Conservation (phyloP, 495 filamentous ascomycete species). For the Opeltia flavorubescens region DNA sequence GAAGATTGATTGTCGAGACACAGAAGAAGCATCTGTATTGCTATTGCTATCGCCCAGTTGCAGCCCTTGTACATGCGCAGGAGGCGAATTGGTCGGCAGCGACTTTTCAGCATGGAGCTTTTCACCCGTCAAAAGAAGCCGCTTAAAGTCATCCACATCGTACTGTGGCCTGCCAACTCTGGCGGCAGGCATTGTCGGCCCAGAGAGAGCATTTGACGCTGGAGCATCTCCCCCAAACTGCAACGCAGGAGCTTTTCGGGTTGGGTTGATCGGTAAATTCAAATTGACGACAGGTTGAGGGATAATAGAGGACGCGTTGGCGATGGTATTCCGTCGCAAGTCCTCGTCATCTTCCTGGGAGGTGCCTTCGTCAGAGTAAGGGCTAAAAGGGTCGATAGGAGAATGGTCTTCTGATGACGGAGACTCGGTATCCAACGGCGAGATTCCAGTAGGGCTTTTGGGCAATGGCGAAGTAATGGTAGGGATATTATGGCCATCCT, state of each 20-base stretch:
- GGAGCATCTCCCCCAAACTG: neutral
- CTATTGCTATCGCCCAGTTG: conserved; percentile 27
- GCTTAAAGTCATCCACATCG: conserved; percentile 49
- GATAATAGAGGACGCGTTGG: conserved; percentile 2
- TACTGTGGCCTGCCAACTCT: conserved; percentile 26
- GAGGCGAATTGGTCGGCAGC: neutral
- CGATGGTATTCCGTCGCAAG: conserved; percentile 5
- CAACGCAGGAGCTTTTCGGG: conserved; percentile 8
- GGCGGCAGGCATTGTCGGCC: neutral
- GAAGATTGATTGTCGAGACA: conserved; percentile 32
- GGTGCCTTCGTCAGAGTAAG: conserved; percentile 7
- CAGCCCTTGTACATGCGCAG: neutral
- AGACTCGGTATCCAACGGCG: conserved; percentile 4
- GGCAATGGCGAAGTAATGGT: conserved; percentile 4
- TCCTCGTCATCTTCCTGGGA: conserved; percentile 4
- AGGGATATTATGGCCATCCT: conserved; percentile 4
- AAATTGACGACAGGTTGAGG: neutral
- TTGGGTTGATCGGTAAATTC: conserved; percentile 8
- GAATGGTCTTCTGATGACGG: conserved; percentile 1
- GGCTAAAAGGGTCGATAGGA: conserved; percentile 11
- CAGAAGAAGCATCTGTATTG: conserved; percentile 31
- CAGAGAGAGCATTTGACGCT: neutral
- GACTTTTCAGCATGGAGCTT: conserved; percentile 1
- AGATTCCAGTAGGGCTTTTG: neutral
- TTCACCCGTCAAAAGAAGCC: conserved; percentile 45